Conservation (phyloP, 768 basidiomycete genomes). For the Guyanaporus albipodus region DNA sequence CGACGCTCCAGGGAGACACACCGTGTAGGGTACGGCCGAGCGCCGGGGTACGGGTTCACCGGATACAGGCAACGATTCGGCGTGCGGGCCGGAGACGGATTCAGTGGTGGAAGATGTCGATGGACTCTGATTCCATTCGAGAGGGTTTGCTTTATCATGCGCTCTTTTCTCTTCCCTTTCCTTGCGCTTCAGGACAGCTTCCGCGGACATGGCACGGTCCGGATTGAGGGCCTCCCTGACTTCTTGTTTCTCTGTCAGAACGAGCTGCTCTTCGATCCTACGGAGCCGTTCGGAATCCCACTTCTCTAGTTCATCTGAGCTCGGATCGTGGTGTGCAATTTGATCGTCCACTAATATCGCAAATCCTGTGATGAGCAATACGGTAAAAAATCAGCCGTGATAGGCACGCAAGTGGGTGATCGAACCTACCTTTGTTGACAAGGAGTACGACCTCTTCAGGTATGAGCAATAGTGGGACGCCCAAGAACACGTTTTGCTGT, state of each 20-base stretch:
- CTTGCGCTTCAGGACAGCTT: slow-evolving; percentile 67
- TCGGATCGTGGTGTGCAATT: slow-evolving; percentile 50
- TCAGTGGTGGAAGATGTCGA: background rate
- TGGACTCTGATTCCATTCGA: slow-evolving; percentile 10
- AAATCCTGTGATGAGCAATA: slow-evolving; percentile 46
- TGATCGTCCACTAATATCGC: slow-evolving; percentile 77
- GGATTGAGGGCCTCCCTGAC: slow-evolving; percentile 40
- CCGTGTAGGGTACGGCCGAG: slow-evolving; percentile 39
- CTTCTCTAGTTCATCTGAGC: slow-evolving; percentile 40
- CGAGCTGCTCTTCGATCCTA: slow-evolving; percentile 45
- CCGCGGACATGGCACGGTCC: slow-evolving; percentile 49
- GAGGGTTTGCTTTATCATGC: slow-evolving; percentile 6
- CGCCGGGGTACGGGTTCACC: too few relatives aligned
- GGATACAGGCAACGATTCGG: slow-evolving; percentile 2
- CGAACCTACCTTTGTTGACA: slow-evolving; percentile 63
- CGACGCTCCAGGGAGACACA: slow-evolving; percentile 68
- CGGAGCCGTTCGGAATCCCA: slow-evolving; percentile 54
- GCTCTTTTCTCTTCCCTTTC: slow-evolving; percentile 55
- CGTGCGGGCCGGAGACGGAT: background rate
- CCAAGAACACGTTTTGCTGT: slow-evolving; percentile 95
- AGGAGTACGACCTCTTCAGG: slow-evolving; percentile 92
- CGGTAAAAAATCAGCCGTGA: background rate
- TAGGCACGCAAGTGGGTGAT: background rate
- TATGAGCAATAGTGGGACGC: slow-evolving; percentile 82
- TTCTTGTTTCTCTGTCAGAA: slow-evolving; percentile 45